phyloP scores from a whole-genome alignment of 148 eudicot genomes.

The Pouteria glomerata region DNA sequence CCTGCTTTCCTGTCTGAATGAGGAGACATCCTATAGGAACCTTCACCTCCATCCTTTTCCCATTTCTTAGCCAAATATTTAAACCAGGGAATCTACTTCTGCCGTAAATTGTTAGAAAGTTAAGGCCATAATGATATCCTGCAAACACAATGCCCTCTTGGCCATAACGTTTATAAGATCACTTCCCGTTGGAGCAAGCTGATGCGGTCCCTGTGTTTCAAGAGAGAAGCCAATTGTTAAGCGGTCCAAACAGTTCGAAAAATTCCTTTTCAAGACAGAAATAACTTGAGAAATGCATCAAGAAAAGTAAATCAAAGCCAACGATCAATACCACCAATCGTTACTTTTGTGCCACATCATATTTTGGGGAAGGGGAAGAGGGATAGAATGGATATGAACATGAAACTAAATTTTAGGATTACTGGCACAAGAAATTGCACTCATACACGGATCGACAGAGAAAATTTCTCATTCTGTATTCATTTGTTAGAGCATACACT shows the following conservation, averaged over 20 bases:
- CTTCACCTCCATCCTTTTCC: slow-evolving; percentile 86
- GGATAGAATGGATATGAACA: no score
- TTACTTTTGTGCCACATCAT: no score
- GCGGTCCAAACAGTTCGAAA: background rate
- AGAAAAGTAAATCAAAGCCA: background rate
- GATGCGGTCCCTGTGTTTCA: slow-evolving; percentile 82
- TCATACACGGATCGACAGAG: no score
- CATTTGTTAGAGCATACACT: background rate
- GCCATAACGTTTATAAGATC: slow-evolving; percentile 77
- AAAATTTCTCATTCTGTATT: no score
- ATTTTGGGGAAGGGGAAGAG: no score
- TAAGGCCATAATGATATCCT: slow-evolving; percentile 97
- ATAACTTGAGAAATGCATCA: background rate
- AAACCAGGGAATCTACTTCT: slow-evolving; percentile 95
- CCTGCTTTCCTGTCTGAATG: slow-evolving; percentile 98
- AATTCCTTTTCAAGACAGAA: background rate
- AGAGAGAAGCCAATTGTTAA: slow-evolving; percentile 14
- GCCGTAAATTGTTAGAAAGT: slow-evolving; percentile 94
- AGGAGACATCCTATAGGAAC: slow-evolving; percentile 96
- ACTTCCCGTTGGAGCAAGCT: slow-evolving; percentile 98
- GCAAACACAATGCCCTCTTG: slow-evolving; percentile 87
- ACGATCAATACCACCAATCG: background rate
- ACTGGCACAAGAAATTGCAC: background rate
- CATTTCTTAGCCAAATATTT: slow-evolving; percentile 92
- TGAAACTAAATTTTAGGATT: background rate